phyloP scores from a whole-genome alignment of 2,329 filamentous ascomycete genomes.

The Sporothrix variecibatus region DNA sequence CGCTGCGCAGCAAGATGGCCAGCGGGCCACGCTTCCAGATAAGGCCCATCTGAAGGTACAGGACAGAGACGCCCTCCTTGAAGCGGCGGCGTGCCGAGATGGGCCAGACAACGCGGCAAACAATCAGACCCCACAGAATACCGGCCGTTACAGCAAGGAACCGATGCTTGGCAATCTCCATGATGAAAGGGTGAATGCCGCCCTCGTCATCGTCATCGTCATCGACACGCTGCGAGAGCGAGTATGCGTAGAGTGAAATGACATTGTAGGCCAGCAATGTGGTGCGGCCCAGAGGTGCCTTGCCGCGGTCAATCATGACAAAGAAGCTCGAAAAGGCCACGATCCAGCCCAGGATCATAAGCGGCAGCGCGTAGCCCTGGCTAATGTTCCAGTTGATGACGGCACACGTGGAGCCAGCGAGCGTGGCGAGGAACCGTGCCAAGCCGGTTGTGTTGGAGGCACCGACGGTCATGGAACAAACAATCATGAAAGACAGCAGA shows the following conservation, averaged over 20 bases:
- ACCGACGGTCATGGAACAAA: constrained; percentile 96
- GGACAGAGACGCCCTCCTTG: constrained; percentile 82
- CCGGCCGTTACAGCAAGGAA: constrained; percentile 83
- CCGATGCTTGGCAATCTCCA: constrained; percentile 84
- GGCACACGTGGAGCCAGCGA: constrained; percentile 75
- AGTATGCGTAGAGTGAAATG: constrained; percentile 91
- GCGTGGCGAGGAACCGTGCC: constrained; percentile 82
- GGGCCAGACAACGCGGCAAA: constrained; percentile 89
- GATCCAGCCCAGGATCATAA: constrained; percentile 81
- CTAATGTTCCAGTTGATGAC: constrained; percentile 77
- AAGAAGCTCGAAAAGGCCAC: constrained; percentile 85
- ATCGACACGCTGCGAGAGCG: constrained; percentile 75
- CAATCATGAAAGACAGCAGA: constrained; percentile 93
- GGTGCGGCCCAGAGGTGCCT: constrained; percentile 88
- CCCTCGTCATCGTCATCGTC: constrained; percentile 88
- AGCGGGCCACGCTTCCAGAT: constrained; percentile 96
- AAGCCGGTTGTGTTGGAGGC: constrained; percentile 91
- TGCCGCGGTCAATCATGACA: constrained; percentile 79
- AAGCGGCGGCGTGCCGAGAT: constrained; percentile 87
- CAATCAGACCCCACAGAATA: constrained; percentile 87
- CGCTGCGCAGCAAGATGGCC: constrained; percentile 66
- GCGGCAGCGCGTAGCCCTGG: constrained; percentile 68
- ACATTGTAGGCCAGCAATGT: constrained; percentile 96
- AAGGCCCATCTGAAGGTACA: constrained; percentile 92
- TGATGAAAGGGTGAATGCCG: constrained; percentile 78